Conservation (phyloP, 2,329 filamentous ascomycete species). For the Beauveria rudraprayagi region DNA sequence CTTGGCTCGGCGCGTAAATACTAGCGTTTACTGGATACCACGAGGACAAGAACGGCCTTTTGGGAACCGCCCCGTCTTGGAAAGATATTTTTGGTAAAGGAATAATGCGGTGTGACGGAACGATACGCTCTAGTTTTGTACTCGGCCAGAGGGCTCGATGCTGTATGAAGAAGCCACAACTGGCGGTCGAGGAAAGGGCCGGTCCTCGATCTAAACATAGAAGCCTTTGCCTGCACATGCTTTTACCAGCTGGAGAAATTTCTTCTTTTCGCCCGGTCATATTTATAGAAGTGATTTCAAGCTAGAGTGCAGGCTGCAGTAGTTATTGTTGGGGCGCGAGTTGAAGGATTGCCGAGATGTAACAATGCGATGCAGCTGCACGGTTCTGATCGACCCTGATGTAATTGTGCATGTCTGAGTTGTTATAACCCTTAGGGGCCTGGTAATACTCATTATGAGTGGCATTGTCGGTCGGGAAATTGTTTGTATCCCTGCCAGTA, state of each 20-base stretch:
- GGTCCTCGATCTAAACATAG: background rate
- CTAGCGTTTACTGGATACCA: background rate
- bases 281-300: background rate
- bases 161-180: background rate
- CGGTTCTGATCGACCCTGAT: background rate
- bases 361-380: background rate
- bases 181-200: background rate
- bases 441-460: background rate
- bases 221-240: background rate
- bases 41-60: background rate
- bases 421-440: too few relatives aligned
- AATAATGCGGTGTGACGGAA: background rate
- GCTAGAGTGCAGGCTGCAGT: background rate
- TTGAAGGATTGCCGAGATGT: background rate
- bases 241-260: background rate
- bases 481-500: background rate
- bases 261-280: background rate
- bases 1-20: background rate
- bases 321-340: background rate
- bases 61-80: background rate
- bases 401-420: background rate
- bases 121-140: background rate
- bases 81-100: background rate
- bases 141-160: background rate
- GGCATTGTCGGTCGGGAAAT: background rate